These are phyloP conservation scores for Talaromyces sp. DNA, from an alignment of 2,329 filamentous ascomycete species.

Conservation along the genomic window DNA sequence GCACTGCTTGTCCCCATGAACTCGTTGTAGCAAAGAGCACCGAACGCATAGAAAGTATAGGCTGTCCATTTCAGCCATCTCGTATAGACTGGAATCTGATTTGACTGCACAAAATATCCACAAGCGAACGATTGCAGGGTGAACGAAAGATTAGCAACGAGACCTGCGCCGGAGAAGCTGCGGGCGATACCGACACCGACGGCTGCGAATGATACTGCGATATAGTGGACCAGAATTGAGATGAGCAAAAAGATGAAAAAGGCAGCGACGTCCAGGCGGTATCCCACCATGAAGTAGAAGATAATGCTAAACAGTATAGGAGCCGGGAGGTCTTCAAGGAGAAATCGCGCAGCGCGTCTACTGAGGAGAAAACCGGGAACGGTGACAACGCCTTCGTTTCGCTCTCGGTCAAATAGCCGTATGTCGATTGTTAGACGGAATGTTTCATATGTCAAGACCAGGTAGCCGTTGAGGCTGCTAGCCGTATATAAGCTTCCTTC, in stretches of 20 bases:
- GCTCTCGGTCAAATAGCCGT: conserved; percentile 71
- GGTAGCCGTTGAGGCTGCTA: conserved; percentile 70
- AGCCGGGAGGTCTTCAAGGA: conserved; percentile 71
- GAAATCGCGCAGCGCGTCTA: conserved; percentile 64
- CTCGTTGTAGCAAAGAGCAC: conserved; percentile 70
- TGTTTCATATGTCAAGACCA: conserved; percentile 73
- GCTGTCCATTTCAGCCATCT: conserved; percentile 65
- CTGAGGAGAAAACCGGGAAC: conserved; percentile 69
- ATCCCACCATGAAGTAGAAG: conserved; percentile 76
- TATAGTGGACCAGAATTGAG: conserved; percentile 68
- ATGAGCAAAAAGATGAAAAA: conserved; percentile 73
- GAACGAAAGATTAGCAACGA: conserved; percentile 70
- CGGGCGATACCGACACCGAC: conserved; percentile 64
- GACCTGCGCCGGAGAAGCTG: conserved; percentile 67
- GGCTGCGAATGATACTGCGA: conserved; percentile 69
- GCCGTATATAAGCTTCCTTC: conserved; percentile 72
- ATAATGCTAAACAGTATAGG: conserved; percentile 69
- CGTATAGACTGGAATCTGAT: conserved; percentile 73
- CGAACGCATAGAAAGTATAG: conserved; percentile 61
- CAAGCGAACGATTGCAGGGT: conserved; percentile 73
- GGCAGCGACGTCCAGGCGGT: conserved; percentile 60
- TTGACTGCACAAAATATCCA: conserved; percentile 72
- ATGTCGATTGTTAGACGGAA: conserved; percentile 75
- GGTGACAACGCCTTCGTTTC: conserved; percentile 69
- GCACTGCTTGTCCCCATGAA: conserved; percentile 50